These are phyloP conservation scores for Rugonectria rugulosa DNA, from an alignment of 2,329 filamentous ascomycete species.

Conservation along the genomic window DNA sequence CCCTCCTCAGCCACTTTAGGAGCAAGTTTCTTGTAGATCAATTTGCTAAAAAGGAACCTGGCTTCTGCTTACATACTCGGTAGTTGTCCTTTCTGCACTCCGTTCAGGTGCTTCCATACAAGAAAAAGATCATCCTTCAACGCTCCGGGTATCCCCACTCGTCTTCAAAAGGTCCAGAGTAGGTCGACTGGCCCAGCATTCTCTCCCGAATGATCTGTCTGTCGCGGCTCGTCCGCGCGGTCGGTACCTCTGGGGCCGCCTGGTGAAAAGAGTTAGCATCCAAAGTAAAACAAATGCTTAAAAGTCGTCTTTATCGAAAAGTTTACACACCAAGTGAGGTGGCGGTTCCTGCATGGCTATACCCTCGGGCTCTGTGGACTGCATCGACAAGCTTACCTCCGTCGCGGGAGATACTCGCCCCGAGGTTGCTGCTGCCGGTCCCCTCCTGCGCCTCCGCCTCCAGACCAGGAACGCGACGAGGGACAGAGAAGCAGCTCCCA, in stretches of 20 bases:
- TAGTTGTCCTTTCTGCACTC: too few relatives aligned
- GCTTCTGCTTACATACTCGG: not conserved
- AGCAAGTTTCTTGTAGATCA: not conserved
- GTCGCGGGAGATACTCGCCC: too few relatives aligned
- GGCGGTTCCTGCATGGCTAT: too few relatives aligned
- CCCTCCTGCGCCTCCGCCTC: not conserved
- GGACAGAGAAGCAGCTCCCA: not conserved
- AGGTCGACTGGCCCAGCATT: not conserved
- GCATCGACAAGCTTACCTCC: too few relatives aligned
- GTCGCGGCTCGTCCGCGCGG: not conserved
- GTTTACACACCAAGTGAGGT: too few relatives aligned
- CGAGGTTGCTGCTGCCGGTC: too few relatives aligned
- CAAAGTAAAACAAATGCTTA: too few relatives aligned
- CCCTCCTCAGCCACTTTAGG: too few relatives aligned
- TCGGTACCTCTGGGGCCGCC: not conserved
- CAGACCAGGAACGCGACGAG: not conserved
- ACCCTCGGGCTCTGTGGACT: too few relatives aligned
- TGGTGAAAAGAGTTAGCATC: not conserved
- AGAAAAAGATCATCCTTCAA: not conserved
- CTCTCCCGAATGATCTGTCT: not conserved
- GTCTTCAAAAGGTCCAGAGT: not conserved
- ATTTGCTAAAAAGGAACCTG: too few relatives aligned
- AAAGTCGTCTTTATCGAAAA: too few relatives aligned
- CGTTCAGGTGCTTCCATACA: too few relatives aligned
- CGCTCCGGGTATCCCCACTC: conserved; percentile 12